Evolutionary conservation across 441 rosid species (phyloP).

Genomic region (Biscutella auriculata): DNA sequence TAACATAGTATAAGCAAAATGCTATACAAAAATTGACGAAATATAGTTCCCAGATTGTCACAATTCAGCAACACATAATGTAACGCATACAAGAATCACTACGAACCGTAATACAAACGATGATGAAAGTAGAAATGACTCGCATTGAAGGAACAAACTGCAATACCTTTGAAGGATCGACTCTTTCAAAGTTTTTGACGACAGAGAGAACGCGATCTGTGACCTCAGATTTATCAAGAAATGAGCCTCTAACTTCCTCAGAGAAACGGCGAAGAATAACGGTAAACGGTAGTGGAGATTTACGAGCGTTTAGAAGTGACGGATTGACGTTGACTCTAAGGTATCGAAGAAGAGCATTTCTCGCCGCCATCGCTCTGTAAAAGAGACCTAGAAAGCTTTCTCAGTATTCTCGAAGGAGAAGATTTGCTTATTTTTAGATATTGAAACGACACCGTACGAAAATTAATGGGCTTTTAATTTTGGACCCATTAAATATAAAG

Average conservation of each 20-base stretch:
- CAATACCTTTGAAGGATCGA: conserved; percentile 75
- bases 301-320: conserved; percentile 16
- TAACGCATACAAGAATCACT: neutral
- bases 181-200: conserved; percentile 81
- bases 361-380: conserved; percentile 49
- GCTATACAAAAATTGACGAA: neutral
- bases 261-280: conserved; percentile 52
- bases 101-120: neutral
- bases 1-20: neutral
- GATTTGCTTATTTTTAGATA: neutral
- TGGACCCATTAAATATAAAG: too few species aligned
- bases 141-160: neutral
- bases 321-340: conserved; percentile 46
- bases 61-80: neutral
- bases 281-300: conserved; percentile 30
- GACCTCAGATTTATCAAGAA: conserved; percentile 91
- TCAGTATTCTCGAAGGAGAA: neutral
- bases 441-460: neutral
- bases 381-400: conserved; percentile 5
- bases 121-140: neutral
- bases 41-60: neutral
- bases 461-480: too few species aligned
- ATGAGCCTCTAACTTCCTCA: conserved; percentile 73
- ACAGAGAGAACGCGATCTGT: conserved; percentile 75
- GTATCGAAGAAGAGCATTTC: conserved; percentile 50